Evolutionary conservation across 495 filamentous ascomycete species (phyloP).

Genomic region (Annulohypoxylon nitens): DNA sequence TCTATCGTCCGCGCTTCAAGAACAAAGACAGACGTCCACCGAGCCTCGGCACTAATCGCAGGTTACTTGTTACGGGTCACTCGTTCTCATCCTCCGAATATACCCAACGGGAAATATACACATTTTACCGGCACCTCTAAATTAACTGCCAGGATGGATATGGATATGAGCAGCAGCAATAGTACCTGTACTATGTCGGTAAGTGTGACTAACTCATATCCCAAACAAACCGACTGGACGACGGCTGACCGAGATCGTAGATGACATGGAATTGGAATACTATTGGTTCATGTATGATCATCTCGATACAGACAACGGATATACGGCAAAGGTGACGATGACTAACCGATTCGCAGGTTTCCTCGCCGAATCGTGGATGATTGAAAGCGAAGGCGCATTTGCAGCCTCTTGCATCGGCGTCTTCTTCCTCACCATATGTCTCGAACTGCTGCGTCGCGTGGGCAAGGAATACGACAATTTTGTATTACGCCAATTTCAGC

Average conservation of each 20-base stretch:
- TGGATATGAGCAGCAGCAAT: slow-evolving; percentile 35
- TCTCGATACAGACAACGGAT: slow-evolving; percentile 1
- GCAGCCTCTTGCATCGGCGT: slow-evolving; percentile 71
- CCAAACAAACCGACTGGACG: slow-evolving; percentile 27
- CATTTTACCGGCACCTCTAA: slow-evolving; percentile 35
- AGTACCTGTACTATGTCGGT: slow-evolving; percentile 40
- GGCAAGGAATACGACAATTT: slow-evolving; percentile 67
- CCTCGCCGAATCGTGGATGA: slow-evolving; percentile 62
- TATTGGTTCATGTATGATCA: slow-evolving; percentile 58
- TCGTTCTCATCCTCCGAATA: slow-evolving; percentile 32
- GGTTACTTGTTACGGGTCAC: slow-evolving; percentile 1
- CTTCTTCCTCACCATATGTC: slow-evolving; percentile 64
- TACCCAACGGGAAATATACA: slow-evolving; percentile 34
- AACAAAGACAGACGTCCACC: neutral
- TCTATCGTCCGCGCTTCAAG: neutral
- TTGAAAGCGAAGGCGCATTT: slow-evolving; percentile 62
- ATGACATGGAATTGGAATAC: slow-evolving; percentile 74
- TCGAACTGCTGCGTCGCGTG: slow-evolving; percentile 66
- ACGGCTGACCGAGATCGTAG: slow-evolving; percentile 48
- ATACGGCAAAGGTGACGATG: neutral
- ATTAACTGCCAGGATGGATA: slow-evolving; percentile 48
- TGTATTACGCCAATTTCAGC: slow-evolving; percentile 55
- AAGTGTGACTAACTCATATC: slow-evolving; percentile 26
- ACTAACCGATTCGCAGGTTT: slow-evolving; percentile 53
- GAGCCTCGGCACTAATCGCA: slow-evolving; percentile 18